Percentiles rank a stretch among this genome's conserved stretches.
These are phyloP conservation scores for Quercus robur DNA, from an alignment of 306 rosid species.

Conservation along the genomic window DNA sequence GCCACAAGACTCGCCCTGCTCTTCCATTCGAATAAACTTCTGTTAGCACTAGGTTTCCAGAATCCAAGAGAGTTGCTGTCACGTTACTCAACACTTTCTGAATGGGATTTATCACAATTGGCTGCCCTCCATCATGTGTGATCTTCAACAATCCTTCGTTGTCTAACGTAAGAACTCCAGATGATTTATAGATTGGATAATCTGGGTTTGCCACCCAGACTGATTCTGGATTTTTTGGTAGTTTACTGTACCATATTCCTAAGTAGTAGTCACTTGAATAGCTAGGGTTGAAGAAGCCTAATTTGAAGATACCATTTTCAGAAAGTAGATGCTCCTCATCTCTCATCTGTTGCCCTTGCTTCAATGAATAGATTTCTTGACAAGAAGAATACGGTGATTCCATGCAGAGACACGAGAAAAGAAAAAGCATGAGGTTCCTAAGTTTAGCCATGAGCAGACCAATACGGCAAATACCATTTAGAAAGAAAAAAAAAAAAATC, in stretches of 20 bases:
- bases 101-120: neutral
- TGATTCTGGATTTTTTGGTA: conserved; percentile 24
- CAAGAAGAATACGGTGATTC: neutral
- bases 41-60: conserved; percentile 18
- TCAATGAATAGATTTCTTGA: neutral
- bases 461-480: too few species aligned
- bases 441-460: neutral
- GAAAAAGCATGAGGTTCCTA: neutral
- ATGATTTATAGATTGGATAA: conserved; percentile 4
- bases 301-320: conserved; percentile 2
- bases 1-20: conserved; percentile 15
- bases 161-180: conserved; percentile 6
- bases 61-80: conserved; percentile 2
- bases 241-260: conserved; percentile 20
- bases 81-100: conserved; percentile 15
- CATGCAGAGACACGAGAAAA: neutral
- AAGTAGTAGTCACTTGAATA: conserved; percentile 12
- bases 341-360: conserved; percentile 17
- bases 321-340: conserved; percentile 8
- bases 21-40: neutral
- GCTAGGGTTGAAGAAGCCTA: conserved; percentile 26
- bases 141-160: conserved; percentile 15
- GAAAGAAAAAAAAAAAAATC: neutral
- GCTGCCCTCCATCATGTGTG: conserved; percentile 3
- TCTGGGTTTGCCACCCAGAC: conserved; percentile 24